A percentile compares a stretch with the other conserved stretches of the same genome.
These are phyloP conservation scores for Aureobasidium subglaciale DNA, from an alignment of 2,329 filamentous ascomycete species.

Conservation along the genomic window DNA sequence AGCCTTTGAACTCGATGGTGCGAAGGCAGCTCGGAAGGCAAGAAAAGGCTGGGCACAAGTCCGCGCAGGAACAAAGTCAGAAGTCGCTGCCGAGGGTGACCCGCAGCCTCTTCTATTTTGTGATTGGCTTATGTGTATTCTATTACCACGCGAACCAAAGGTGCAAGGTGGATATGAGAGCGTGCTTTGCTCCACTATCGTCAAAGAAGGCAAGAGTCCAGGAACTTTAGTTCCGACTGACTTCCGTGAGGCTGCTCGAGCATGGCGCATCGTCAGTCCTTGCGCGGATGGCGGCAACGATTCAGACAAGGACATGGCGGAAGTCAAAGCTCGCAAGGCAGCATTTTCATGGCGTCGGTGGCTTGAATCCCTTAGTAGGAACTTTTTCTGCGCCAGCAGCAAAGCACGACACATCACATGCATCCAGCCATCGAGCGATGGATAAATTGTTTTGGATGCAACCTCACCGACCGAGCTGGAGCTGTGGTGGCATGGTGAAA, in stretches of 20 bases:
- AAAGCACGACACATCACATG: slow-evolving; percentile 11
- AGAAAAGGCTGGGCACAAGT: neutral
- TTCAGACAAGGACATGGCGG: slow-evolving; percentile 1
- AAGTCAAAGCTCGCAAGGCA: neutral
- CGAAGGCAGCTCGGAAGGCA: neutral
- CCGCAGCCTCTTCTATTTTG: neutral
- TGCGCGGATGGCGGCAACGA: slow-evolving; percentile 3
- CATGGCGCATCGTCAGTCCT: neutral
- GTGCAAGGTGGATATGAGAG: neutral
- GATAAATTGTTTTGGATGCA: neutral
- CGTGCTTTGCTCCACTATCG: neutral
- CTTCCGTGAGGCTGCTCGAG: neutral
- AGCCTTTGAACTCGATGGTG: neutral
- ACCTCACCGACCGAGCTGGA: neutral
- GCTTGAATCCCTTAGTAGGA: neutral
- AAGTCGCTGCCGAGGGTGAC: neutral
- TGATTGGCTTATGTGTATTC: neutral
- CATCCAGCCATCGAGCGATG: slow-evolving; percentile 1
- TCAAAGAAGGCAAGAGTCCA: neutral
- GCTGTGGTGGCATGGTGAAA: neutral
- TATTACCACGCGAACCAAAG: neutral
- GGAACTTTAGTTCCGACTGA: neutral
- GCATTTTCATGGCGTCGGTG: slow-evolving; percentile 11
- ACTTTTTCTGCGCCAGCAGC: neutral
- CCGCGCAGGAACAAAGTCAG: neutral